A percentile compares a stretch with the other conserved stretches of the same genome.
These are phyloP conservation scores for Arctium minus DNA, from an alignment of 129 eudicot species.

Conservation along the genomic window DNA sequence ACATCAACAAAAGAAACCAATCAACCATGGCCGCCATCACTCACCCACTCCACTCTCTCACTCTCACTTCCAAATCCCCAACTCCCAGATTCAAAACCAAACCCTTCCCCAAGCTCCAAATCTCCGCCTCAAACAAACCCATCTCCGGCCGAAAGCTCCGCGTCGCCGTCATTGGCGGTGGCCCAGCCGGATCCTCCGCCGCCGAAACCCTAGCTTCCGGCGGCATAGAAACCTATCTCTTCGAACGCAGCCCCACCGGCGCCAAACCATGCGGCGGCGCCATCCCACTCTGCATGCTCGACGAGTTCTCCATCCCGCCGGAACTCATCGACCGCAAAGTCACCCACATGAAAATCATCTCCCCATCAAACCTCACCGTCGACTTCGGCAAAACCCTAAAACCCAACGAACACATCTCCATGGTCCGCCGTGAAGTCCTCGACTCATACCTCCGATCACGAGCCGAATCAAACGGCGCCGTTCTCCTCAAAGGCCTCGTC, in stretches of 20 bases:
- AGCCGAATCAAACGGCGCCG: constrained; percentile 56
- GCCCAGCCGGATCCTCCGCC: constrained; percentile 90
- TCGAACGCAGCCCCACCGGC: constrained; percentile 73
- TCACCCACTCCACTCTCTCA: constrained; percentile 29
- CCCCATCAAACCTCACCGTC: constrained; percentile 95
- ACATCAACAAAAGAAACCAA: not conserved
- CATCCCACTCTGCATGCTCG: constrained; percentile 95
- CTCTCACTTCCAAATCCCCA: constrained; percentile 21
- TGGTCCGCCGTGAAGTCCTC: constrained; percentile 93
- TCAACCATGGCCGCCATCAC: constrained; percentile 27
- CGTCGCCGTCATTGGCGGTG: constrained; percentile 90
- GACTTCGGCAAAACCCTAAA: constrained; percentile 88
- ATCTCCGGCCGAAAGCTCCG: constrained; percentile 67
- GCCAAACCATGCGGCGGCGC: constrained; percentile 99
- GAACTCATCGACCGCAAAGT: constrained; percentile 84
- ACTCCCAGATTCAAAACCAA: constrained; percentile 10
- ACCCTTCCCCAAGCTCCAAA: constrained; percentile 25
- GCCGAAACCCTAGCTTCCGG: constrained; percentile 89
- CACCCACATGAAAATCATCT: constrained; percentile 94
- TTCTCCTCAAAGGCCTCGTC: constrained; percentile 63
- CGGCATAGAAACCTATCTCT: constrained; percentile 75
- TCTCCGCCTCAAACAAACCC: constrained; percentile 52
- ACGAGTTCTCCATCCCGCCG: constrained; percentile 78
- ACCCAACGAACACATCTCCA: constrained; percentile 85
- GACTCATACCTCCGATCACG: constrained; percentile 77